Base-by-base conservation (phyloP, 768 basidiomycete genomes). In the Suillus placidus region DNA sequence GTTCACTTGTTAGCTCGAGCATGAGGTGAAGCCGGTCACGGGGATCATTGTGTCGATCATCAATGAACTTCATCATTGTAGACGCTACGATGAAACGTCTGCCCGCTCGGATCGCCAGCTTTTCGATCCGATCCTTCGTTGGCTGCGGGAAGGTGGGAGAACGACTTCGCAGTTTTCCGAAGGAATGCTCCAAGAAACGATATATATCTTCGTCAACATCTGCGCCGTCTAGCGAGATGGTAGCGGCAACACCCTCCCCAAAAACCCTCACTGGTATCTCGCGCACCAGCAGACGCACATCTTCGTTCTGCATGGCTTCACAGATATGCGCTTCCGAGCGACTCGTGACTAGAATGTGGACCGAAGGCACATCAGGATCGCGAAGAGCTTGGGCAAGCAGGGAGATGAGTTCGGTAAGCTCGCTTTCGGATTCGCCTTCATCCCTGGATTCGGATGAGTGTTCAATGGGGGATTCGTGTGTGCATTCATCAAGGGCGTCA, bases 401-500 rank as follows among this genome's bases (percentile, higher is more conserved):
- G 5, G 34, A 35, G 0, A 56, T 35, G 20, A 56, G 54, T 3
- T 56, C 32, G 6, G 12, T n/a, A n/a, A 56, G 20, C 12, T 54
- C 30, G 18, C 16, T 34, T 32, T 54, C 18, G 1, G 30, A 30
- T 30, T 51, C 14, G 8, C 8, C 26, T 51, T 51, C 49, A 30
- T 51, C 49, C 26, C 23, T 26, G 26, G 3, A 30, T 26, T 51
- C 49, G 14, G 23, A 49, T 9, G 26, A 30, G 26, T 18, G n/a
- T 34, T n/a, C 54, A n/a, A 34, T 20, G 20, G 10, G 5, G 54
- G 30, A 55, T 55, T 55, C 34, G 20, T 10, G 12, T 20, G 54
- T n/a, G 34, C 54, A 55, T 55, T 55, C 32, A 35, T 55, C 54
- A n/a, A 55, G 54, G 34, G 54, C 54, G 20, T 55, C 54, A 35